Conservation (phyloP, 331 rosid species). For the Spiraea crenata region DNA sequence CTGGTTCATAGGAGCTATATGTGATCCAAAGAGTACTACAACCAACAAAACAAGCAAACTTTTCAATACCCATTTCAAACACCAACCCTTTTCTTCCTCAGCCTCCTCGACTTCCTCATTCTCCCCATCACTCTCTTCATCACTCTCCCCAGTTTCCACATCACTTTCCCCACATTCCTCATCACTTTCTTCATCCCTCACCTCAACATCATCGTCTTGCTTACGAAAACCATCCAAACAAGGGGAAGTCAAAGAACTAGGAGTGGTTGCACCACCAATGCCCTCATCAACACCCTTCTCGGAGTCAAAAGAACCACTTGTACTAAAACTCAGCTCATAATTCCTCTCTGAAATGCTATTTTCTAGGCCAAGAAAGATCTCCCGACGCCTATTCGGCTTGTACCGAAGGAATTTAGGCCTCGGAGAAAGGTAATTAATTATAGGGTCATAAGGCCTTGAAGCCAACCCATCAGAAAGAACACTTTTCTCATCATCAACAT, state of each 20-base stretch:
- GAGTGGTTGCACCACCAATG: constrained; percentile 4
- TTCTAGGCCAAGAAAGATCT: constrained; percentile 28
- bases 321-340: neutral
- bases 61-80: constrained; percentile 22
- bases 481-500: neutral
- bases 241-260: constrained; percentile 8
- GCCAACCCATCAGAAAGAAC: constrained; percentile 4
- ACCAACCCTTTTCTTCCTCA: constrained; percentile 28
- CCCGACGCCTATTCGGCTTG: constrained; percentile 35
- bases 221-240: constrained; percentile 1
- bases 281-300: constrained; percentile 18
- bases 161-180: constrained; percentile 20
- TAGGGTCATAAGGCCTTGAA: constrained; percentile 41
- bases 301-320: constrained; percentile 25
- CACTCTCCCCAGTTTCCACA: constrained; percentile 24
- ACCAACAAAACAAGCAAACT: constrained; percentile 12
- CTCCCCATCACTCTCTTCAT: constrained; percentile 10
- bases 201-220: constrained; percentile 22
- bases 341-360: constrained; percentile 16
- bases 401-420: constrained; percentile 48
- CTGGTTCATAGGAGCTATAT: constrained; percentile 27
- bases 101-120: constrained; percentile 24
- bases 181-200: constrained; percentile 9
- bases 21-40: constrained; percentile 22
- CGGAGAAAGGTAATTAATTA: constrained; percentile 43